Percentiles rank a stretch among this genome's conserved stretches.
Conservation (phyloP, 139 green algal genomes). For the Coelastrella sp. region DNA sequence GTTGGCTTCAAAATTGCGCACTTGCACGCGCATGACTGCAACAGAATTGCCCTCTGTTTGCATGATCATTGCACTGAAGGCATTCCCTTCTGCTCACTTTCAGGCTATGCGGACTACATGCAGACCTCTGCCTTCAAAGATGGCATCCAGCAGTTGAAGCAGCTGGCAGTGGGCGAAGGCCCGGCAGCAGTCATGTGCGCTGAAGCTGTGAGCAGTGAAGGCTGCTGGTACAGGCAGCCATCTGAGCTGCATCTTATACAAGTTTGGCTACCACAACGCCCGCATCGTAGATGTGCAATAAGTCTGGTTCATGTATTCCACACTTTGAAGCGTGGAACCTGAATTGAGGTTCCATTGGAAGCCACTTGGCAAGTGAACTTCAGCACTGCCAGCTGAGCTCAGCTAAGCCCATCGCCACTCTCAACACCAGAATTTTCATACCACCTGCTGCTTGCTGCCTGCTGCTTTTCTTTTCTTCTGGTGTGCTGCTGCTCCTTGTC, state of each 20-base stretch:
- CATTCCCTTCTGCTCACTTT: background rate
- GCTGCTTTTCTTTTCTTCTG: background rate
- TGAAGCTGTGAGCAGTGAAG: background rate
- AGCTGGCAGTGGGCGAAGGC: background rate
- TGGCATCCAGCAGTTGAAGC: background rate
- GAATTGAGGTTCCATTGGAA: background rate
- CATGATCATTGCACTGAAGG: background rate
- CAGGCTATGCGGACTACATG: slow-evolving; percentile 33
- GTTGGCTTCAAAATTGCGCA: background rate
- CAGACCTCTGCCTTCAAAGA: background rate
- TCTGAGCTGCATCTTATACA: background rate
- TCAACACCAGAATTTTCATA: background rate
- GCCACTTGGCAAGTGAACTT: background rate
- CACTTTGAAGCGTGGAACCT: too few relatives aligned
- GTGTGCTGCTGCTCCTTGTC: background rate
- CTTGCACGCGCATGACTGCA: too few relatives aligned
- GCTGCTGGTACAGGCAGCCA: background rate
- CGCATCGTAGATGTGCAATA: background rate
- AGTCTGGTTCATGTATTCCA: too few relatives aligned
- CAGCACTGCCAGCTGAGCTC: background rate
- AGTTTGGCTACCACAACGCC: background rate
- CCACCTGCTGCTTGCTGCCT: background rate
- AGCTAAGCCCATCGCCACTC: background rate
- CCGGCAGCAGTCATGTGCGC: slow-evolving; percentile 19
- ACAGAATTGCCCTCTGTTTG: too few relatives aligned